Conservation (phyloP, 495 filamentous ascomycete genomes). For the Talaromyces borbonicus region DNA sequence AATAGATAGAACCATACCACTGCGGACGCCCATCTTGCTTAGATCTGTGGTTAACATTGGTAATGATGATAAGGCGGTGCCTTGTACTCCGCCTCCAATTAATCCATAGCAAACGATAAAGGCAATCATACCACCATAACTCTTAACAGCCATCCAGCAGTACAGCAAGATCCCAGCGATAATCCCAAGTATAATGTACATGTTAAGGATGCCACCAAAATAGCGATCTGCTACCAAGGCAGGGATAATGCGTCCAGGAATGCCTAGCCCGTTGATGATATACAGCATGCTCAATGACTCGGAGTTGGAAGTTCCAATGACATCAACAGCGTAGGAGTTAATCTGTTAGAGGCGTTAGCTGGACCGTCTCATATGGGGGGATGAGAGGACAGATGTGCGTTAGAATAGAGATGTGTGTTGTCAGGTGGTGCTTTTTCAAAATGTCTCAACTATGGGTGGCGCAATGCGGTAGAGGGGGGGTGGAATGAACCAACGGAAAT, state of each 20-base stretch:
- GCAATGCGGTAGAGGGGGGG: too few relatives aligned
- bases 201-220: conserved; percentile 51
- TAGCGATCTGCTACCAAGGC: conserved; percentile 53
- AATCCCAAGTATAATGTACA: conserved; percentile 45
- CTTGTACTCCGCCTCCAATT: conserved; percentile 56
- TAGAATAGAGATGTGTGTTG: too few relatives aligned
- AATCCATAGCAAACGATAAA: conserved; percentile 56
- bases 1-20: conserved; percentile 77
- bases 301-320: conserved; percentile 42
- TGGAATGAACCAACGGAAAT: too few relatives aligned
- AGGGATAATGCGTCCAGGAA: conserved; percentile 55
- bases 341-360: conserved; percentile 19
- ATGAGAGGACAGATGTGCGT: not conserved
- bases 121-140: conserved; percentile 41
- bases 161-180: conserved; percentile 45
- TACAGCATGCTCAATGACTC: conserved; percentile 58
- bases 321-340: conserved; percentile 46
- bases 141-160: conserved; percentile 51
- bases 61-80: conserved; percentile 50
- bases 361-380: not conserved
- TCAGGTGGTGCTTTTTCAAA: too few relatives aligned
- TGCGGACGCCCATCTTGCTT: conserved; percentile 57
- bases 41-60: conserved; percentile 54
- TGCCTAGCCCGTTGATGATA: conserved; percentile 61
- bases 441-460: too few relatives aligned